A percentile compares a stretch with the other conserved stretches of the same genome.
Evolutionary conservation across 306 rosid genomes (phyloP).

Genomic region (Cicer chorassanicum): DNA sequence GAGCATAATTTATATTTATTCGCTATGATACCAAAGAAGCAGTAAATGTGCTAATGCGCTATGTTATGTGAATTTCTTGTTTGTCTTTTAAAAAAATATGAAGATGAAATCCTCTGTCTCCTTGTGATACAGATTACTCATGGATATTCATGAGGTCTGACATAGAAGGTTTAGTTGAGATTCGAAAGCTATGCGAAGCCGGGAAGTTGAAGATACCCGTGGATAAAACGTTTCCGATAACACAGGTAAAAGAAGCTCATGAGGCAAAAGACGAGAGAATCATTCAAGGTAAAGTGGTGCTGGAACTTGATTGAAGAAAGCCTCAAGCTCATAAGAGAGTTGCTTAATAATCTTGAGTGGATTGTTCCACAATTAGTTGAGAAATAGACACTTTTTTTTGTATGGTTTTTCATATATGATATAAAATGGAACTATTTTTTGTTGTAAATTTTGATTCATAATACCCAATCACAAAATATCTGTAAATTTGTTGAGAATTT

Average conservation of each 20-base stretch:
- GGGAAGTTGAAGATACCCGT: conserved; percentile 87
- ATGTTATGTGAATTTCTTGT: neutral
- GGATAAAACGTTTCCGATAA: conserved; percentile 78
- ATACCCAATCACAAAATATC: conserved; percentile 43
- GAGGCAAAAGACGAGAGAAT: conserved; percentile 77
- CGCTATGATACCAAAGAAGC: neutral
- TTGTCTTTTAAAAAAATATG: neutral
- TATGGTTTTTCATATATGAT: conserved; percentile 43
- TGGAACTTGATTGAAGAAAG: conserved; percentile 72
- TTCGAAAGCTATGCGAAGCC: conserved; percentile 74
- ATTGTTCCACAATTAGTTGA: conserved; percentile 38
- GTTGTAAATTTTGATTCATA: conserved; percentile 47
- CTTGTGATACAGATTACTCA: conserved; percentile 70
- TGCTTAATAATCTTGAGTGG: conserved; percentile 32
- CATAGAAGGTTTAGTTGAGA: conserved; percentile 78
- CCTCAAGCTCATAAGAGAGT: conserved; percentile 26
- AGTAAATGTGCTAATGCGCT: neutral
- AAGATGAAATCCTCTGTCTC: conserved; percentile 15
- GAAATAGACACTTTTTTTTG: conserved; percentile 26
- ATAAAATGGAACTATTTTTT: conserved; percentile 35
- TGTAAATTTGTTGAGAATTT: conserved; percentile 50
- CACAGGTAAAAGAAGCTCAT: conserved; percentile 88
- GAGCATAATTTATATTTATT: neutral
- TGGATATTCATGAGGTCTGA: conserved; percentile 96
- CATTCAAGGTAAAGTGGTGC: conserved; percentile 85